A percentile compares a stretch with the other conserved stretches of the same genome.
phyloP scores from a whole-genome alignment of 1,139 yeast genomes.

The Taiozyma sp. region DNA sequence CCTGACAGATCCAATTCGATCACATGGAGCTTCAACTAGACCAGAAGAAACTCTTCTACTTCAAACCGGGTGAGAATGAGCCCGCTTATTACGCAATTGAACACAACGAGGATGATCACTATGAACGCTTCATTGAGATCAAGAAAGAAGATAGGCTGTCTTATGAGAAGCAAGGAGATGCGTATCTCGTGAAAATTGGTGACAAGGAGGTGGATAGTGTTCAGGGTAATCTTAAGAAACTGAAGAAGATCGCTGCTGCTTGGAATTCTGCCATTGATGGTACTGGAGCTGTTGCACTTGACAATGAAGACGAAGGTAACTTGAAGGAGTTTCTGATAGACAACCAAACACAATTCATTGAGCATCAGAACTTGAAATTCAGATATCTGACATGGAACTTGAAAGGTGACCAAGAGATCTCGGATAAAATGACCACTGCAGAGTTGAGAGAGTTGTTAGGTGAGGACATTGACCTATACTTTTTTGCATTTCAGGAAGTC shows the following conservation, averaged over 20 bases:
- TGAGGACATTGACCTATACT: slow-evolving; percentile 32
- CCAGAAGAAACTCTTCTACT: slow-evolving; percentile 16
- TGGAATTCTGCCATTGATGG: background rate
- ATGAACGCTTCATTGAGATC: slow-evolving; percentile 16
- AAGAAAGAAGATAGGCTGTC: slow-evolving; percentile 10
- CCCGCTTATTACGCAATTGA: slow-evolving; percentile 23
- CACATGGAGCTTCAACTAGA: slow-evolving; percentile 17
- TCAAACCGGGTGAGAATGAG: slow-evolving; percentile 22
- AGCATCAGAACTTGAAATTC: slow-evolving; percentile 6
- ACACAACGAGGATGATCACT: slow-evolving; percentile 1
- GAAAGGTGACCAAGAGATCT: slow-evolving; percentile 29
- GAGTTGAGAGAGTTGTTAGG: slow-evolving; percentile 22
- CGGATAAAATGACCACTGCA: slow-evolving; percentile 14
- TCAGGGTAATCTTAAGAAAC: background rate
- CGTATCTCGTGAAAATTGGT: background rate
- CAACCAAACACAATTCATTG: slow-evolving; percentile 1
- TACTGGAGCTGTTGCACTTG: background rate
- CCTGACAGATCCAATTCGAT: background rate
- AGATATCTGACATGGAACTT: slow-evolving; percentile 43
- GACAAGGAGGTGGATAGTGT: background rate
- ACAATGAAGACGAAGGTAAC: background rate
- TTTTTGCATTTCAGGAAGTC: slow-evolving; percentile 47
- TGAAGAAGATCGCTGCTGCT: background rate
- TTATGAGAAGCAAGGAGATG: slow-evolving; percentile 5
- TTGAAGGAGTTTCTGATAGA: slow-evolving; percentile 5